A percentile compares a stretch with the other conserved stretches of the same genome.
Evolutionary conservation across 805 yeast species (phyloP).

Genomic region (Ogataea nonfermentans): DNA sequence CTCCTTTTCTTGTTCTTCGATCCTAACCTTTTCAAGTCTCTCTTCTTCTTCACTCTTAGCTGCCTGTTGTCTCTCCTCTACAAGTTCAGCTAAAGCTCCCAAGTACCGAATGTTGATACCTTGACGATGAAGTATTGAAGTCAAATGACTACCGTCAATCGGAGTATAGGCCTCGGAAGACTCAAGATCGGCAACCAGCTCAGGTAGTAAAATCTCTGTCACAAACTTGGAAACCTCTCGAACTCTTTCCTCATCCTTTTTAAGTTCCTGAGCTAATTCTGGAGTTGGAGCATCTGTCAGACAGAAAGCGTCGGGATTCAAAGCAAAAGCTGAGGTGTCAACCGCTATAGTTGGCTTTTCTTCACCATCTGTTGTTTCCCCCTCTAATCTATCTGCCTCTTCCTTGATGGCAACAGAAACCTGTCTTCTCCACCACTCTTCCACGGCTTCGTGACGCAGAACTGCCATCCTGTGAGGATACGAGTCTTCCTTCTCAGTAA

Average conservation of each 20-base stretch:
- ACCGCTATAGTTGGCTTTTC: slow-evolving; percentile 50
- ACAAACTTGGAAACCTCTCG: slow-evolving; percentile 69
- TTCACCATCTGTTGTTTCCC: slow-evolving; percentile 26
- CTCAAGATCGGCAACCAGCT: slow-evolving; percentile 54
- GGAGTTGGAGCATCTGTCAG: slow-evolving; percentile 40
- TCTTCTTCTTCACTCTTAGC: slow-evolving; percentile 33
- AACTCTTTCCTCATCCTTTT: slow-evolving; percentile 61
- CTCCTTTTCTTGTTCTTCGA: slow-evolving; percentile 14
- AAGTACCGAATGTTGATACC: slow-evolving; percentile 92
- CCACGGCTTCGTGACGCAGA: slow-evolving; percentile 84
- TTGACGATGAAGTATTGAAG: slow-evolving; percentile 62
- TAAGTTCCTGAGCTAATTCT: slow-evolving; percentile 35
- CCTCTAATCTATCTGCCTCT: slow-evolving; percentile 45
- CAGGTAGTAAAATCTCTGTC: slow-evolving; percentile 56
- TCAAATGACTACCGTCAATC: slow-evolving; percentile 76
- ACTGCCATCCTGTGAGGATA: slow-evolving; percentile 84
- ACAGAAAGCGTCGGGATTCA: slow-evolving; percentile 79
- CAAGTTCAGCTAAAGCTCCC: slow-evolving; percentile 52
- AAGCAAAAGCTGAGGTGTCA: slow-evolving; percentile 51
- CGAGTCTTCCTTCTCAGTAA: slow-evolving; percentile 42
- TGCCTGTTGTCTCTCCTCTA: slow-evolving; percentile 23
- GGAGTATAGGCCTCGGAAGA: slow-evolving; percentile 57
- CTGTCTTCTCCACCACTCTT: slow-evolving; percentile 81
- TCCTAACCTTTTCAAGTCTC: slow-evolving; percentile 24
- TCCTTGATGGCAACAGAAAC: slow-evolving; percentile 51